Evolutionary conservation across 2,329 filamentous ascomycete species (phyloP).

Genomic region (Hymenoscyphus infarciens): DNA sequence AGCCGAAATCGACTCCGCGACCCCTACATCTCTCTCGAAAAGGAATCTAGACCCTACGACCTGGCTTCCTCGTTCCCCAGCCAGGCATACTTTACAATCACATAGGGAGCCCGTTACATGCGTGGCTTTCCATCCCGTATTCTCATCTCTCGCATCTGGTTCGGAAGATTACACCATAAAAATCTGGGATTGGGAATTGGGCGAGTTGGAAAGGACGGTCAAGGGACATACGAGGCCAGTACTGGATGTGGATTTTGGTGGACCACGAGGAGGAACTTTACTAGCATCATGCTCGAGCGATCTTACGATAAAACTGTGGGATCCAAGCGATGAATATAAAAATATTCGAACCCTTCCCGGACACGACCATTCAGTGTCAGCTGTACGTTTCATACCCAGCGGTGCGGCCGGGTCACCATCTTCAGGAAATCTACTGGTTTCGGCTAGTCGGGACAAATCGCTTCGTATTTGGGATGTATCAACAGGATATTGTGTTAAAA

Average conservation of each 20-base stretch:
- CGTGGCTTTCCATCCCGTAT: slow-evolving; percentile 88
- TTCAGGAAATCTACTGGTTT: slow-evolving; percentile 82
- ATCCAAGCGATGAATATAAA: slow-evolving; percentile 88
- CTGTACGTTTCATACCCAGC: slow-evolving; percentile 82
- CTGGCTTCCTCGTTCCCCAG: slow-evolving; percentile 82
- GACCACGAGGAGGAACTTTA: slow-evolving; percentile 73
- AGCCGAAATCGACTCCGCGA: slow-evolving; percentile 78
- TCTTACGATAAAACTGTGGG: slow-evolving; percentile 92
- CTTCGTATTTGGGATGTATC: slow-evolving; percentile 89
- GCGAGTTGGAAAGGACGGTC: slow-evolving; percentile 83
- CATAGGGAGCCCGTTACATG: slow-evolving; percentile 80
- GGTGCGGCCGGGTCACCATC: slow-evolving; percentile 72
- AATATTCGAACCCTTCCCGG: slow-evolving; percentile 89
- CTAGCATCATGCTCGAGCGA: slow-evolving; percentile 71
- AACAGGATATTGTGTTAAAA: slow-evolving; percentile 88
- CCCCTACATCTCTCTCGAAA: slow-evolving; percentile 68
- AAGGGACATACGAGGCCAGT: slow-evolving; percentile 91
- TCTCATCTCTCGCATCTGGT: slow-evolving; percentile 83
- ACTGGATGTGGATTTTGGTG: slow-evolving; percentile 85
- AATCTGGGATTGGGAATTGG: slow-evolving; percentile 95
- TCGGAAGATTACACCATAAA: slow-evolving; percentile 94
- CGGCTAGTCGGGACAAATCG: slow-evolving; percentile 79
- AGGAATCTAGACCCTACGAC: slow-evolving; percentile 78
- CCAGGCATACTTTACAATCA: slow-evolving; percentile 77
- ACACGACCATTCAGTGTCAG: slow-evolving; percentile 88